Conservation (phyloP, 176 grass and related monocot genomes). For the Bothriochloa decipiens region DNA sequence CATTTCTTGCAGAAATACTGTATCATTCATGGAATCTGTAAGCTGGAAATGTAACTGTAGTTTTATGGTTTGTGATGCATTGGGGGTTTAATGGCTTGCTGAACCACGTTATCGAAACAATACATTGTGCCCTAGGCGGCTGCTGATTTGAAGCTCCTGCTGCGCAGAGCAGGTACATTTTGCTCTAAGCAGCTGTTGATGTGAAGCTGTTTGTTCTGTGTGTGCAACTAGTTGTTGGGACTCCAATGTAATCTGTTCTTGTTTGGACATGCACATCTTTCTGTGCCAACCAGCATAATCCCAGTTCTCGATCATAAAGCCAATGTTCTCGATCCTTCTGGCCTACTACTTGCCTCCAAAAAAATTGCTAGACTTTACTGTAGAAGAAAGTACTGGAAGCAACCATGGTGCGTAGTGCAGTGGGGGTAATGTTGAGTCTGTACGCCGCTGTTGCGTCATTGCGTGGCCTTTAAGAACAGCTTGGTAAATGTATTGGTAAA, state of each 20-base stretch:
- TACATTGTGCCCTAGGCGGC: too few species aligned
- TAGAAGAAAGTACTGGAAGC: too few species aligned
- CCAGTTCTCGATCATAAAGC: too few species aligned
- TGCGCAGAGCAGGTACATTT: background rate
- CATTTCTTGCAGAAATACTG: constrained; percentile 8
- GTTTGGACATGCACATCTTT: background rate
- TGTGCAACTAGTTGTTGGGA: background rate
- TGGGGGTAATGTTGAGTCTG: too few species aligned
- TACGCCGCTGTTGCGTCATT: too few species aligned
- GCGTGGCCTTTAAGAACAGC: too few species aligned
- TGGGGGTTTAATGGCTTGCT: background rate
- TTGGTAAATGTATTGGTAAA: too few species aligned
- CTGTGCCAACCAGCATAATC: background rate
- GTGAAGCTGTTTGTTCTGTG: background rate
- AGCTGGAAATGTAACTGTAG: constrained; percentile 32
- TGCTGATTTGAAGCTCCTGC: background rate
- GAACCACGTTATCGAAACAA: too few species aligned
- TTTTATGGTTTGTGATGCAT: background rate
- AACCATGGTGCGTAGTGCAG: too few species aligned
- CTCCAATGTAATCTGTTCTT: background rate
- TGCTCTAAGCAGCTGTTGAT: background rate
- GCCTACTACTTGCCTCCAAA: too few species aligned
- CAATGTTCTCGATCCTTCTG: too few species aligned
- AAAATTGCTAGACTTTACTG: too few species aligned
- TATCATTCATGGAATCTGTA: constrained; percentile 25